phyloP scores from a whole-genome alignment of 2,329 filamentous ascomycete genomes.

The Pleurostoma richardsiae region DNA sequence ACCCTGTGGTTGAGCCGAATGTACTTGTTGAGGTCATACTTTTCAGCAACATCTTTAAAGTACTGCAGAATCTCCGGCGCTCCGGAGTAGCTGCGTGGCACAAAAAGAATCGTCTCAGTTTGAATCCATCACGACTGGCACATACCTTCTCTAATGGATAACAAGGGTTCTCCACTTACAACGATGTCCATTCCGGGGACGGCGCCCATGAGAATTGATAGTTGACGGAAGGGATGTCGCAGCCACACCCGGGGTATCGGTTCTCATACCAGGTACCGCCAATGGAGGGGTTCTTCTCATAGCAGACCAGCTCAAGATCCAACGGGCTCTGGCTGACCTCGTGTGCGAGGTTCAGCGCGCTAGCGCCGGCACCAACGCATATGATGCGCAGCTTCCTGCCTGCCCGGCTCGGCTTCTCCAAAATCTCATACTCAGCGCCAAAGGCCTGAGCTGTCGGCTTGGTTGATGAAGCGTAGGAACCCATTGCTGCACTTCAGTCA shows the following conservation, averaged over 20 bases:
- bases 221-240: conserved; percentile 1
- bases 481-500: too few relatives aligned
- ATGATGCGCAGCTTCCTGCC: conserved; percentile 19
- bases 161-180: background rate
- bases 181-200: background rate
- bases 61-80: conserved; percentile 16
- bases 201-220: background rate
- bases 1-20: conserved; percentile 37
- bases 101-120: conserved; percentile 21
- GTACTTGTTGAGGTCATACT: conserved; percentile 29
- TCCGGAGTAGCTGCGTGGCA: conserved; percentile 16
- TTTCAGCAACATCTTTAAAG: conserved; percentile 22
- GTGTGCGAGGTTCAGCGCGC: conserved; percentile 19
- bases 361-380: conserved; percentile 21
- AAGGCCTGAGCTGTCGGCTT: too few relatives aligned
- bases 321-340: conserved; percentile 12
- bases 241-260: conserved; percentile 10
- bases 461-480: too few relatives aligned
- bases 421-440: conserved; percentile 2
- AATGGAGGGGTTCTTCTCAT: conserved; percentile 24
- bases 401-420: conserved; percentile 15
- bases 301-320: conserved; percentile 12
- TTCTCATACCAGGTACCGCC: conserved; percentile 21
- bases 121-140: conserved; percentile 14
- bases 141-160: conserved; percentile 7